Evolutionary conservation across 805 yeast genomes (phyloP).

Genomic region (Saccharomycodes ludwigii): DNA sequence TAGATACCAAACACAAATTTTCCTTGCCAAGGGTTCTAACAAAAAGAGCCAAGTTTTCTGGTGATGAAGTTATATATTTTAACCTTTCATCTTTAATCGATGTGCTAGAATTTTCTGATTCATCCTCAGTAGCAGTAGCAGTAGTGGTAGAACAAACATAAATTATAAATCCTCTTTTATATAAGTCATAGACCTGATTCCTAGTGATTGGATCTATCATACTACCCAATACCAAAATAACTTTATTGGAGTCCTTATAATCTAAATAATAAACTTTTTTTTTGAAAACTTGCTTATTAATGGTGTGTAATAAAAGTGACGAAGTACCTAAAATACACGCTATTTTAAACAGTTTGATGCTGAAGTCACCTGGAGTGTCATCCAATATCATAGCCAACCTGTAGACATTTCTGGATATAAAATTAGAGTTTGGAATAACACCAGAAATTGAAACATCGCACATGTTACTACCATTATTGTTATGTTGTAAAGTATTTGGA

Average conservation of each 20-base stretch:
- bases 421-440: no score
- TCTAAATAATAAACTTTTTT: slow-evolving; percentile 1
- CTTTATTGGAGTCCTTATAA: slow-evolving; percentile 4
- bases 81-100: slow-evolving; percentile 1
- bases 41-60: slow-evolving; percentile 2
- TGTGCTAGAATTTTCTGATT: slow-evolving; percentile 13
- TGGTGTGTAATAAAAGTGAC: no score
- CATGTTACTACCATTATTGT: no score
- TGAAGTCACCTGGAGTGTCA: no score
- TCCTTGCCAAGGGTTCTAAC: slow-evolving; percentile 1
- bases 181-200: slow-evolving; percentile 23
- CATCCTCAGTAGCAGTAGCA: slow-evolving; percentile 13
- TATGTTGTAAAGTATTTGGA: no score
- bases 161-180: slow-evolving; percentile 21
- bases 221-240: slow-evolving; percentile 20
- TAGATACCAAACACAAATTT: slow-evolving; percentile 1
- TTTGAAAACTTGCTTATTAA: no score
- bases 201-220: slow-evolving; percentile 25
- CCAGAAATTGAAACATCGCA: no score
- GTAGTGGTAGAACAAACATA: slow-evolving; percentile 18
- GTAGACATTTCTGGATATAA: no score
- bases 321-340: no score
- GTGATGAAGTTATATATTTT: slow-evolving; percentile 3
- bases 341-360: no score
- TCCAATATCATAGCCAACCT: no score